Percentiles rank a stretch among this genome's conserved stretches.
Conservation (phyloP, 2,329 filamentous ascomycete genomes). For the Arthroderma sp. region DNA sequence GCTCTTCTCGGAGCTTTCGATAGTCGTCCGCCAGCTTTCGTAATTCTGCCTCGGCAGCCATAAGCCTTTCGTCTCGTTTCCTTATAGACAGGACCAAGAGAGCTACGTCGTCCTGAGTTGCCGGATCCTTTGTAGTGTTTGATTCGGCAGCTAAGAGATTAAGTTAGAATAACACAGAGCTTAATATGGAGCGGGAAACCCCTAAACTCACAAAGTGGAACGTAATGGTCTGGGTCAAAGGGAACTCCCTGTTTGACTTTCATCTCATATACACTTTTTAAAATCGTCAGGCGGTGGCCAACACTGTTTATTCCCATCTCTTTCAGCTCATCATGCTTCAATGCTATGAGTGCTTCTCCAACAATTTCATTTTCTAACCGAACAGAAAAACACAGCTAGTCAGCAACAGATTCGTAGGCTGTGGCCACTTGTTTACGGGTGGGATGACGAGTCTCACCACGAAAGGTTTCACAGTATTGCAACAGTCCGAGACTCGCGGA, state of each 20-base stretch:
- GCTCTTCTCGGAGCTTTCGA: conserved; percentile 73
- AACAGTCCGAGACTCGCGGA: conserved; percentile 63
- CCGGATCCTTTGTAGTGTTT: conserved; percentile 69
- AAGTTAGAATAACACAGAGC: conserved; percentile 2
- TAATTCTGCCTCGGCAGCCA: conserved; percentile 68
- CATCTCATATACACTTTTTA: conserved; percentile 92
- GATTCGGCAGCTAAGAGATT: conserved; percentile 65
- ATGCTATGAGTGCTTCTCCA: conserved; percentile 74
- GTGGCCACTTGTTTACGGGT: no score
- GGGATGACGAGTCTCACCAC: conserved; percentile 46
- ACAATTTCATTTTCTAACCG: conserved; percentile 77
- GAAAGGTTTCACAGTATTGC: conserved; percentile 70
- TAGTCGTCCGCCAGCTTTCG: conserved; percentile 79
- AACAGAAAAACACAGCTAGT: neutral
- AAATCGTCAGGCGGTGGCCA: conserved; percentile 82
- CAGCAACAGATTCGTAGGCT: neutral
- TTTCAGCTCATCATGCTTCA: conserved; percentile 87
- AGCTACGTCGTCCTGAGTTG: conserved; percentile 85
- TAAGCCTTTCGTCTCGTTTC: conserved; percentile 80
- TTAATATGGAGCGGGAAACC: conserved; percentile 1
- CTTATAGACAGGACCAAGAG: conserved; percentile 81
- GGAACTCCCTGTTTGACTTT: conserved; percentile 89
- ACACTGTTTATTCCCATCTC: conserved; percentile 89
- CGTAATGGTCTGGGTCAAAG: conserved; percentile 83
- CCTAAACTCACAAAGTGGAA: conserved; percentile 63